Conservation (phyloP, 1,284 basidiomycete species). For the Apiotrichum gracile region DNA sequence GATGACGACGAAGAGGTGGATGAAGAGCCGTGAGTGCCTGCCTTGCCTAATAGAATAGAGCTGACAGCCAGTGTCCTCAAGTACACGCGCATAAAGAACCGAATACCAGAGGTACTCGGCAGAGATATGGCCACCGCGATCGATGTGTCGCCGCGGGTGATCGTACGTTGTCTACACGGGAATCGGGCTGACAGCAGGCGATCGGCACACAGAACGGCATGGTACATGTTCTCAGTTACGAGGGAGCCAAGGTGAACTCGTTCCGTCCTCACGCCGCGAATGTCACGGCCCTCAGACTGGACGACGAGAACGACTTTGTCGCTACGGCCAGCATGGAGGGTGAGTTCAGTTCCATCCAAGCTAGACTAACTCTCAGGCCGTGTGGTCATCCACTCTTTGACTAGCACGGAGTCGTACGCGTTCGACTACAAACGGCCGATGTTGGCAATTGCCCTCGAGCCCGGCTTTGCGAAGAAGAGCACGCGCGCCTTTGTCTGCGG, state of each 20-base stretch:
- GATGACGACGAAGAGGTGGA: slow-evolving; percentile 42
- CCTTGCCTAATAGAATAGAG: no score
- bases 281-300: slow-evolving; percentile 77
- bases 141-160: slow-evolving; percentile 64
- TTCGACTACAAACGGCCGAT: slow-evolving; percentile 93
- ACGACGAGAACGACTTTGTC: slow-evolving; percentile 79
- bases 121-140: slow-evolving; percentile 83
- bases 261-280: slow-evolving; percentile 90
- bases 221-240: slow-evolving; percentile 75
- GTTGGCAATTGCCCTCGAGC: slow-evolving; percentile 83
- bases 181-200: slow-evolving; percentile 52
- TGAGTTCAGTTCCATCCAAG: slow-evolving; percentile 45
- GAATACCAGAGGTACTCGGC: slow-evolving; percentile 70
- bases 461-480: slow-evolving; percentile 70
- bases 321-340: slow-evolving; percentile 93
- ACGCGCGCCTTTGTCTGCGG: slow-evolving; percentile 87
- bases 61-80: slow-evolving; percentile 61
- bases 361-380: slow-evolving; percentile 56
- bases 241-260: slow-evolving; percentile 78
- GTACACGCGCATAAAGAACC: slow-evolving; percentile 74
- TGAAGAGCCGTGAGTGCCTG: slow-evolving; percentile 40
- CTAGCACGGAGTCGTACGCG: slow-evolving; percentile 71
- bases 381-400: slow-evolving; percentile 79
- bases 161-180: slow-evolving; percentile 53
- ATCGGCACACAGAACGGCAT: slow-evolving; percentile 88